A percentile compares a stretch with the other conserved stretches of the same genome.
Conservation (phyloP, 2,329 filamentous ascomycete genomes). For the Paraphoma chrysanthemicola region DNA sequence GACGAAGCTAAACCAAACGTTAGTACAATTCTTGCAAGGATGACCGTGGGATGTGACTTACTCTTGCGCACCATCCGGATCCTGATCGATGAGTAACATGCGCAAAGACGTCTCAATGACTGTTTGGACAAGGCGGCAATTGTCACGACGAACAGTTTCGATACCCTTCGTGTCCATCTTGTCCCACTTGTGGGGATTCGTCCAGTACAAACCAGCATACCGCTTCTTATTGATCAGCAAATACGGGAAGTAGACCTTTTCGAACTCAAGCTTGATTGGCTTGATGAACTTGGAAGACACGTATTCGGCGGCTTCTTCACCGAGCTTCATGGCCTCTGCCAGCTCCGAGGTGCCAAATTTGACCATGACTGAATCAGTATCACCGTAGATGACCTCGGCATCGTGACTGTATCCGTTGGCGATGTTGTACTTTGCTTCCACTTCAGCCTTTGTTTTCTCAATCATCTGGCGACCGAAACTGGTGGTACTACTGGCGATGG, state of each 20-base stretch:
- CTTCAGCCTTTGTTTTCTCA: constrained; percentile 95
- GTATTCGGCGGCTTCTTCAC: constrained; percentile 87
- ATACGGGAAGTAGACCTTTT: constrained; percentile 98
- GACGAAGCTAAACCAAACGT: constrained; percentile 9
- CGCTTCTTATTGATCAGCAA: constrained; percentile 99
- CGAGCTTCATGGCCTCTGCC: constrained; percentile 88
- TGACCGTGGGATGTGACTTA: constrained; percentile 59
- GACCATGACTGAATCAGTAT: constrained; percentile 99
- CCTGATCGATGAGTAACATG: constrained; percentile 94
- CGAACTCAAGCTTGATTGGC: constrained; percentile 98
- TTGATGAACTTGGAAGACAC: constrained; percentile 94
- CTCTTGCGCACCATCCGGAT: constrained; percentile 91
- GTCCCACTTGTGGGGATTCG: constrained; percentile 90
- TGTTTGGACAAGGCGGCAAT: constrained; percentile 92
- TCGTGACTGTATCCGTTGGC: constrained; percentile 95
- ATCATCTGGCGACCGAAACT: constrained; percentile 99
- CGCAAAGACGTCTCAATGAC: constrained; percentile 96
- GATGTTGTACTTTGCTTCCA: constrained; percentile 87
- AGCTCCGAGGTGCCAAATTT: constrained; percentile 94
- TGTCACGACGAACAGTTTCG: constrained; percentile 95
- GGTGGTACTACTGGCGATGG: constrained; percentile 95
- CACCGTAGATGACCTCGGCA: constrained; percentile 96
- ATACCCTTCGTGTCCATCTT: constrained; percentile 99
- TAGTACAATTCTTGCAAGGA: constrained; percentile 46
- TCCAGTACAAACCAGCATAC: constrained; percentile 98